Evolutionary conservation across 108 stramenopile species (phyloP).

Genomic region (Pseudonitzschia delicatissima): DNA sequence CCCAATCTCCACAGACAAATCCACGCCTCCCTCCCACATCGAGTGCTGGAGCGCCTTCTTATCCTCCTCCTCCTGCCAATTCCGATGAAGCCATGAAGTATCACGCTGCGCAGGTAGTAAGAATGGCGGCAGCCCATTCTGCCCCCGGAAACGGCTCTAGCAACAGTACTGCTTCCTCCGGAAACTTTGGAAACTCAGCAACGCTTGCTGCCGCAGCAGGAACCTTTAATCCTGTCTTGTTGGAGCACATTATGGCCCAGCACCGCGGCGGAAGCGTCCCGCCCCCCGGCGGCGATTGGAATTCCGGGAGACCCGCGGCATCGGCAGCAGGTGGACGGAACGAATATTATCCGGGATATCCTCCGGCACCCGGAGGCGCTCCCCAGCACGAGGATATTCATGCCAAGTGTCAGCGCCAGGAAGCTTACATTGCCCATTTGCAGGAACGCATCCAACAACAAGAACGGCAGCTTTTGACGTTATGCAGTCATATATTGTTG

Average conservation of each 20-base stretch:
- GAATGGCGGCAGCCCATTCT: slow-evolving; percentile 2
- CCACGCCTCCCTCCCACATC: not conserved
- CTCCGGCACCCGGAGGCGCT: not conserved
- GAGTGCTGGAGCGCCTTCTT: not conserved
- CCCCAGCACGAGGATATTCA: not conserved
- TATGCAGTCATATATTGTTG: slow-evolving; percentile 8
- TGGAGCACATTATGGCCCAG: slow-evolving; percentile 7
- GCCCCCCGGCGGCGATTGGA: slow-evolving; percentile 7
- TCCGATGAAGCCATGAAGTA: slow-evolving; percentile 9
- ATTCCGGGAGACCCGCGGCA: not conserved
- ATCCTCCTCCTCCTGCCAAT: slow-evolving; percentile 5
- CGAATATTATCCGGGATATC: not conserved
- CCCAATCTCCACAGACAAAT: not conserved
- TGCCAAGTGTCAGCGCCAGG: not conserved
- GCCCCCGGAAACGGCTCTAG: not conserved
- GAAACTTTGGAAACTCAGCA: not conserved
- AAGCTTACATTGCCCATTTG: slow-evolving; percentile 2
- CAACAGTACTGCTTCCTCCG: not conserved
- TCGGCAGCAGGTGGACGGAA: not conserved
- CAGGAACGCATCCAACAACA: slow-evolving; percentile 14
- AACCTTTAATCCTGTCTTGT: slow-evolving; percentile 6
- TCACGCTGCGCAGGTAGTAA: slow-evolving; percentile 4
- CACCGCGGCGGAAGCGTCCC: not conserved
- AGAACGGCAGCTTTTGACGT: slow-evolving; percentile 8
- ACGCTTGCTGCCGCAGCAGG: slow-evolving; percentile 5